Percentiles rank a stretch among this genome's conserved stretches.
Evolutionary conservation across 495 filamentous ascomycete genomes (phyloP).

Genomic region (Talaromyces borbonicus): DNA sequence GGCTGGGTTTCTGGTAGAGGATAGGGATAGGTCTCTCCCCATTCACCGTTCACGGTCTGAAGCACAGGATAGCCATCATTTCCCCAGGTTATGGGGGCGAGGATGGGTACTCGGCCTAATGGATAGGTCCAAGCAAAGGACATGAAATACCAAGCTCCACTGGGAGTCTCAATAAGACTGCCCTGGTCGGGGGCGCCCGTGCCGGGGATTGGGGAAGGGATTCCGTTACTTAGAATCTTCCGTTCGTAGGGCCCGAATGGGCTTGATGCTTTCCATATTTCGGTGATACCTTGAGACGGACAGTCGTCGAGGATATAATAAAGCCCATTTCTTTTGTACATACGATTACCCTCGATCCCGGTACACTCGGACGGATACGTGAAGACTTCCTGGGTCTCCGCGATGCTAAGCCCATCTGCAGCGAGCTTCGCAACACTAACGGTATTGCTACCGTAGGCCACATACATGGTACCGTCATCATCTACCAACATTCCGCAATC

Average conservation of each 20-base stretch:
- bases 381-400: neutral
- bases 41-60: constrained; percentile 24
- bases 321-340: neutral
- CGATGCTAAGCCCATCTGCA: neutral
- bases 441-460: neutral
- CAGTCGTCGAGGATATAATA: neutral
- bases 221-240: neutral
- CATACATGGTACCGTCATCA: neutral
- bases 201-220: neutral
- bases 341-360: neutral
- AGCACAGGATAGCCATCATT: constrained; percentile 29
- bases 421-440: neutral
- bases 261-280: neutral
- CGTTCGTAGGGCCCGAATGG: neutral
- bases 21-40: constrained; percentile 34
- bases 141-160: neutral
- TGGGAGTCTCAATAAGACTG: neutral
- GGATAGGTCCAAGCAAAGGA: neutral
- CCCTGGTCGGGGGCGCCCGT: neutral
- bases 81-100: neutral
- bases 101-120: neutral
- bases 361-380: neutral
- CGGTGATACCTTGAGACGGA: neutral
- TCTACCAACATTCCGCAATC: neutral
- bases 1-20: constrained; percentile 18